These are phyloP conservation scores for Phylloporus scabripes DNA, from an alignment of 768 basidiomycete genomes.

Conservation along the genomic window DNA sequence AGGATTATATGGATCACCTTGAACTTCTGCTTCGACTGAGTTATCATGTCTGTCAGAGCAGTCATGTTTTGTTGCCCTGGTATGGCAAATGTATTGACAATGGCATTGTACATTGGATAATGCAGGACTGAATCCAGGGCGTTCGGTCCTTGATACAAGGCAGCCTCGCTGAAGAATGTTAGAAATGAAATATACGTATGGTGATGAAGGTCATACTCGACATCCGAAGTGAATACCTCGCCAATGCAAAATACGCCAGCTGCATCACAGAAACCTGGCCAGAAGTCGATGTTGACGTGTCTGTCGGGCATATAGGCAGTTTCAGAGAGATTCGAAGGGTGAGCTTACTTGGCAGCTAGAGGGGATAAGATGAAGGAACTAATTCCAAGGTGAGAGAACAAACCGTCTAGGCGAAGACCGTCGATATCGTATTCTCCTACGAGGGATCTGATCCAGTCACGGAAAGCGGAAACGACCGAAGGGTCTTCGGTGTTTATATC, in stretches of 20 bases:
- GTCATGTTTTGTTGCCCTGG: slow-evolving; percentile 63
- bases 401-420: not conserved
- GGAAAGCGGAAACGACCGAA: slow-evolving; percentile 44
- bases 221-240: slow-evolving; percentile 58
- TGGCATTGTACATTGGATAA: slow-evolving; percentile 62
- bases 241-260: slow-evolving; percentile 85
- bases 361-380: not conserved
- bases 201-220: not conserved
- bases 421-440: not conserved
- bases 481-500: slow-evolving; percentile 75
- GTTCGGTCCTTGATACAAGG: slow-evolving; percentile 56
- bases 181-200: slow-evolving; percentile 14
- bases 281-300: not conserved
- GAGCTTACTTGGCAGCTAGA: not conserved
- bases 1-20: slow-evolving; percentile 28
- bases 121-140: slow-evolving; percentile 66
- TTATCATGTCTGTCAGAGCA: slow-evolving; percentile 47
- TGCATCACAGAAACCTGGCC: slow-evolving; percentile 43
- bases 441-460: not conserved
- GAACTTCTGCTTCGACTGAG: slow-evolving; percentile 50
- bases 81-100: slow-evolving; percentile 62
- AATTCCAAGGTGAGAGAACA: not conserved
- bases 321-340: not conserved
- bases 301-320: not conserved
- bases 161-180: slow-evolving; percentile 38